Evolutionary conservation across 768 basidiomycete genomes (phyloP).

Genomic region (Cubamyces lactineus): DNA sequence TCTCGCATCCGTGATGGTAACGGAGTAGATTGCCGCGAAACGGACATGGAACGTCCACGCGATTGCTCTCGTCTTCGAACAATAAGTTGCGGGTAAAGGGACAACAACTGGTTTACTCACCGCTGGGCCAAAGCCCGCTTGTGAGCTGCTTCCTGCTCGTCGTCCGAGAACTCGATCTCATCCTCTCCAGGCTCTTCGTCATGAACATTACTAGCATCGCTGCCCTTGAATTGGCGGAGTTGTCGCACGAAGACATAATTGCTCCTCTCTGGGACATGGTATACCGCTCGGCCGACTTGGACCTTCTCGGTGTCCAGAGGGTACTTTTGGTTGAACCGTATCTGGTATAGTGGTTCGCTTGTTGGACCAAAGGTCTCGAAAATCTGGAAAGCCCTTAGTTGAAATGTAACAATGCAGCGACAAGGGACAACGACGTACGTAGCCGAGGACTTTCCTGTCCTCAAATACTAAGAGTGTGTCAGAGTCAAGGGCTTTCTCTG

Average conservation of each 20-base stretch:
- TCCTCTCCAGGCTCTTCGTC: conserved; percentile 93
- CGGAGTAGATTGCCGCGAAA: conserved; percentile 61
- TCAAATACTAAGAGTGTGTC: conserved; percentile 91
- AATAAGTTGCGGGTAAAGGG: background rate
- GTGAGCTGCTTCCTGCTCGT: conserved; percentile 84
- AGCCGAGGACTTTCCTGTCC: conserved; percentile 88
- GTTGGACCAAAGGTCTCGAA: conserved; percentile 98
- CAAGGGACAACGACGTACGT: conserved; percentile 58
- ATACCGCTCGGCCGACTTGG: conserved; percentile 64
- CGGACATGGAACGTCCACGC: conserved; percentile 47
- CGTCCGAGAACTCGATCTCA: conserved; percentile 94
- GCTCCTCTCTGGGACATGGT: conserved; percentile 80
- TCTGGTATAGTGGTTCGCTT: conserved; percentile 84
- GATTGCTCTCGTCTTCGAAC: conserved; percentile 54
- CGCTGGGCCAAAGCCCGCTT: conserved; percentile 58
- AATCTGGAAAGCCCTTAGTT: conserved; percentile 37
- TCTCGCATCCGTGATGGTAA: conserved; percentile 55
- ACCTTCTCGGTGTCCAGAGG: conserved; percentile 63
- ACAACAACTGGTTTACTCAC: background rate
- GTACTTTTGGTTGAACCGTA: conserved; percentile 73
- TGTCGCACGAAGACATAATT: conserved; percentile 81
- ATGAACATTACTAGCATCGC: conserved; percentile 92
- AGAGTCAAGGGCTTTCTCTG: conserved; percentile 75
- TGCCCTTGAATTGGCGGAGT: conserved; percentile 75
- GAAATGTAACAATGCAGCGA: background rate